Percentiles rank a stretch among this genome's conserved stretches.
Evolutionary conservation across 1,284 basidiomycete species (phyloP).

Genomic region (Trichosporon coremiiforme): DNA sequence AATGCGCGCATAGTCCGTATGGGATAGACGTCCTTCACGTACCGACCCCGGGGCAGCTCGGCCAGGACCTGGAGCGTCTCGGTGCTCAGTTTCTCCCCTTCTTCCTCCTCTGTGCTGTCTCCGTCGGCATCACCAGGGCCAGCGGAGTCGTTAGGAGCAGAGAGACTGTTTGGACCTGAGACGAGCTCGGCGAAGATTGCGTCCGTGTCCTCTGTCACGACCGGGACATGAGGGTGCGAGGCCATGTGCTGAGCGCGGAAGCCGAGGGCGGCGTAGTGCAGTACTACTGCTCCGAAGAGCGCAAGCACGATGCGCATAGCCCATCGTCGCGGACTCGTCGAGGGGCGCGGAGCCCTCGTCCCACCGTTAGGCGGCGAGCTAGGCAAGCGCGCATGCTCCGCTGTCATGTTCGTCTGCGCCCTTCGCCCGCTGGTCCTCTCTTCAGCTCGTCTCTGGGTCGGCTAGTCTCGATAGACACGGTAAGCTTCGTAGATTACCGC

Average conservation of each 20-base stretch:
- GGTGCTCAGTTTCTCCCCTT: conserved; percentile 1
- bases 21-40: conserved; percentile 46
- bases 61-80: neutral
- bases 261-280: conserved; percentile 13
- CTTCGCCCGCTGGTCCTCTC: neutral
- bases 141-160: neutral
- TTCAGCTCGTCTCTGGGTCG: too few species aligned
- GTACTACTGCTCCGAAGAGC: neutral
- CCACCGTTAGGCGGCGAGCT: neutral
- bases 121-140: neutral
- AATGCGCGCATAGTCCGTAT: conserved; percentile 41
- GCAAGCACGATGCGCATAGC: neutral
- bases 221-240: neutral
- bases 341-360: too few species aligned
- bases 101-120: neutral
- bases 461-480: too few species aligned
- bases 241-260: neutral
- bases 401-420: neutral
- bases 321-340: neutral
- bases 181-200: neutral
- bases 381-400: neutral
- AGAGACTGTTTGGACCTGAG: neutral
- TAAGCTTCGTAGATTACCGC: too few species aligned
- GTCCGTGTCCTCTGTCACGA: neutral
- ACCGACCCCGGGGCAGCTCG: conserved; percentile 31